These are phyloP conservation scores for Colletotrichum melonis DNA, from an alignment of 2,329 filamentous ascomycete species.

Conservation along the genomic window DNA sequence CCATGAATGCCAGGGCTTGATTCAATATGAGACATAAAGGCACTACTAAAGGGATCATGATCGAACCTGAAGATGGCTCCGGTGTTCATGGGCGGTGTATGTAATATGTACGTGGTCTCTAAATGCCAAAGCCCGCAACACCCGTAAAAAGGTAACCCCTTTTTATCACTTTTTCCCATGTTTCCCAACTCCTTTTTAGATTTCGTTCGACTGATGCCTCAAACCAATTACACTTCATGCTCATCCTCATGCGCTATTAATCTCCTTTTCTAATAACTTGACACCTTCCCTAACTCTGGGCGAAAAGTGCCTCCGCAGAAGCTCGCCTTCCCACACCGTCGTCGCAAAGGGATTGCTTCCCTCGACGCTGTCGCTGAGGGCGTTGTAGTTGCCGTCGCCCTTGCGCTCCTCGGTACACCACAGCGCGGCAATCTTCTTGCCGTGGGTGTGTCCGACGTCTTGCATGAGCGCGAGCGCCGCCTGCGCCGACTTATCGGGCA, in stretches of 20 bases:
- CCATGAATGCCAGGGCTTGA: neutral
- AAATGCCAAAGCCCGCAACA: neutral
- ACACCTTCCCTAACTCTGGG: constrained; percentile 85
- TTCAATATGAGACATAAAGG: neutral
- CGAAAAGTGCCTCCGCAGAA: constrained; percentile 86
- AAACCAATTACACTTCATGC: neutral
- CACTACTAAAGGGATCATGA: neutral
- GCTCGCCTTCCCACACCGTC: constrained; percentile 93
- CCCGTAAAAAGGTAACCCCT: neutral
- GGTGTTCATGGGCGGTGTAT: neutral
- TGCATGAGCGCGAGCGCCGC: constrained; percentile 83
- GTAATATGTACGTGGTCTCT: neutral
- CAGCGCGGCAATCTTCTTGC: constrained; percentile 82
- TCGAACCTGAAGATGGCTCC: neutral
- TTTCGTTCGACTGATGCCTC: neutral
- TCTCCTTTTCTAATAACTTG: constrained; percentile 74
- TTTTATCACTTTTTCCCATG: neutral
- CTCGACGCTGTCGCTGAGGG: constrained; percentile 79
- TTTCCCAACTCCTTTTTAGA: constrained; percentile 18
- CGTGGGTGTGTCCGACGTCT: constrained; percentile 84
- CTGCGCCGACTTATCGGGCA: constrained; percentile 89
- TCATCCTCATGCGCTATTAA: constrained; percentile 45
- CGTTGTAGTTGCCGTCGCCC: constrained; percentile 88
- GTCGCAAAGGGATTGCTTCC: constrained; percentile 90
- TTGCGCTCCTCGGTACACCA: constrained; percentile 96